Conservation (phyloP, 2,329 filamentous ascomycete genomes). For the Colletotrichum tamarilloi region DNA sequence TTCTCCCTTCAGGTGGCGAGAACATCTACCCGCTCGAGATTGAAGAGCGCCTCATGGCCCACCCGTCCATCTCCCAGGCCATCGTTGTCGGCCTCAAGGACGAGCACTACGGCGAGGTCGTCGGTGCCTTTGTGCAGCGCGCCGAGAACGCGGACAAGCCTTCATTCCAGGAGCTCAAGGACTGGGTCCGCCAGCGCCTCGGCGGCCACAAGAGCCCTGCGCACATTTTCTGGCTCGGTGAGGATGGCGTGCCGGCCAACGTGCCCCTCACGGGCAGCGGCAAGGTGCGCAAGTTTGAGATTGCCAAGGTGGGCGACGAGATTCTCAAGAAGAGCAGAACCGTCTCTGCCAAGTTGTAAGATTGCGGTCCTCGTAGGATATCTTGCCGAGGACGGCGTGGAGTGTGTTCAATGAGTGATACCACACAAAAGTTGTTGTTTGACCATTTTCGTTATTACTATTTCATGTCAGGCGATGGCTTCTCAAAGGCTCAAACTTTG, state of each 20-base stretch:
- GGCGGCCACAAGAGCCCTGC: slow-evolving; percentile 77
- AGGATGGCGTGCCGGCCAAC: slow-evolving; percentile 63
- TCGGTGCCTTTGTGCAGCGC: slow-evolving; percentile 70
- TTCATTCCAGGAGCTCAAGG: slow-evolving; percentile 64
- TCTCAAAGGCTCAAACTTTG: neutral
- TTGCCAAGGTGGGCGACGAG: slow-evolving; percentile 66
- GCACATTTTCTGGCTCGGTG: slow-evolving; percentile 81
- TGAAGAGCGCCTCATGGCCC: slow-evolving; percentile 76
- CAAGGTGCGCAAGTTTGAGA: slow-evolving; percentile 76
- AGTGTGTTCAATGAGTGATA: neutral
- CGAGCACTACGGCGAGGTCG: slow-evolving; percentile 78
- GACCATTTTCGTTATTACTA: neutral
- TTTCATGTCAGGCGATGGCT: neutral
- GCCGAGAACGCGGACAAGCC: slow-evolving; percentile 52
- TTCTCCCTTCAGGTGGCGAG: slow-evolving; percentile 66
- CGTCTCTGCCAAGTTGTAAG: slow-evolving; percentile 56
- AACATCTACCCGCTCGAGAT: slow-evolving; percentile 82
- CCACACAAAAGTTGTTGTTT: neutral
- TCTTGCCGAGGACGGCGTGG: neutral
- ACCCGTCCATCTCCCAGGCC: slow-evolving; percentile 71
- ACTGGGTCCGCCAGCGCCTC: slow-evolving; percentile 71
- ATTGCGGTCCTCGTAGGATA: neutral
- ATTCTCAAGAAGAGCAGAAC: slow-evolving; percentile 61
- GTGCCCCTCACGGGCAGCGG: slow-evolving; percentile 78
- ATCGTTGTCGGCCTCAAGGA: slow-evolving; percentile 78